These are phyloP conservation scores for Chaetomium fimeti DNA, from an alignment of 495 filamentous ascomycete genomes.

Conservation along the genomic window DNA sequence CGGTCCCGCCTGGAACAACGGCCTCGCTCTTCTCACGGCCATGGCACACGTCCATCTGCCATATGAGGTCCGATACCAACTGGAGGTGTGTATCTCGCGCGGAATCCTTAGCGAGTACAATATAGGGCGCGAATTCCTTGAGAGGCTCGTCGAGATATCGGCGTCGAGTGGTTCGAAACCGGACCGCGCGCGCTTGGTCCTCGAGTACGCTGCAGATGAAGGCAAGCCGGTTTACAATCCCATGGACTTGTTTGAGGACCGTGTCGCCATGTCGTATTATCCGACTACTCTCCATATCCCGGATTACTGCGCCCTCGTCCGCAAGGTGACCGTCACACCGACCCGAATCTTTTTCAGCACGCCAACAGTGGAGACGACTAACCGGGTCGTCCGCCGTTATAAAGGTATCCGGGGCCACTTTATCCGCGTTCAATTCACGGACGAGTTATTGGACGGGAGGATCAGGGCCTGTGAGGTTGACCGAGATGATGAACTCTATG, in stretches of 20 bases:
- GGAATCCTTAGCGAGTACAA: constrained; percentile 77
- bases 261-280: constrained; percentile 45
- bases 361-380: constrained; percentile 80
- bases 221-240: constrained; percentile 65
- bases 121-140: constrained; percentile 63
- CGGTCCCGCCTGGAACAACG: constrained; percentile 28
- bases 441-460: constrained; percentile 61
- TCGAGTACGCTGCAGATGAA: constrained; percentile 44
- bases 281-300: constrained; percentile 58
- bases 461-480: constrained; percentile 45
- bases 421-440: constrained; percentile 86
- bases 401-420: constrained; percentile 71
- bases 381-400: constrained; percentile 78
- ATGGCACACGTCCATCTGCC: constrained; percentile 51
- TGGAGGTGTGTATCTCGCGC: constrained; percentile 87
- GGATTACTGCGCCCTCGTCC: constrained; percentile 67
- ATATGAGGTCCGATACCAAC: constrained; percentile 79
- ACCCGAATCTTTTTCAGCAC: constrained; percentile 75
- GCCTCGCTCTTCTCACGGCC: constrained; percentile 37
- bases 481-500: constrained; percentile 69
- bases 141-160: constrained; percentile 54
- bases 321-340: constrained; percentile 77
- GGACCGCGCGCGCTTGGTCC: constrained; percentile 39
- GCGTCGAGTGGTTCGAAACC: constrained; percentile 16
- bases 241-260: constrained; percentile 67